These are phyloP conservation scores for Irpex lacteus DNA, from an alignment of 1,284 basidiomycete genomes.

Conservation along the genomic window DNA sequence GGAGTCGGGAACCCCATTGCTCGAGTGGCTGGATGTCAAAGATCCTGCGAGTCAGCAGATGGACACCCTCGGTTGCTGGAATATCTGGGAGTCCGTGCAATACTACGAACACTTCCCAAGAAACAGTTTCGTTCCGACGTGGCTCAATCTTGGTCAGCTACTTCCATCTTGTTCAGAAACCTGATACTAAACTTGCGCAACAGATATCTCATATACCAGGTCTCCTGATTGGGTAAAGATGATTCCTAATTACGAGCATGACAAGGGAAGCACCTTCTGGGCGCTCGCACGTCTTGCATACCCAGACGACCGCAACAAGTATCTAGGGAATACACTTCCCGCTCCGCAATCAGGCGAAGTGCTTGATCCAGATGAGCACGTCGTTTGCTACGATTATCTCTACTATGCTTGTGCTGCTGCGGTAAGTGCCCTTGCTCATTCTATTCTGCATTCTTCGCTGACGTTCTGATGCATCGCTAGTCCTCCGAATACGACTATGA, in stretches of 20 bases:
- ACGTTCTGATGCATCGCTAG: slow-evolving; percentile 19
- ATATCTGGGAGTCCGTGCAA: slow-evolving; percentile 55
- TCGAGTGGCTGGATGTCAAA: slow-evolving; percentile 44
- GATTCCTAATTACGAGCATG: slow-evolving; percentile 34
- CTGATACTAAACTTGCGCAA: not conserved
- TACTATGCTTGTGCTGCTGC: slow-evolving; percentile 43
- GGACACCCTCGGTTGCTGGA: slow-evolving; percentile 74
- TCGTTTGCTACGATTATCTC: slow-evolving; percentile 53
- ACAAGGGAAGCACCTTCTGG: slow-evolving; percentile 45
- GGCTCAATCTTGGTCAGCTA: slow-evolving; percentile 49
- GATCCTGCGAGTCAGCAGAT: slow-evolving; percentile 28
- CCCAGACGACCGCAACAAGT: slow-evolving; percentile 36
- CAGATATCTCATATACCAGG: slow-evolving; percentile 49
- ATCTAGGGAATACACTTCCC: slow-evolving; percentile 32
- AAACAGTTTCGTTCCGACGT: slow-evolving; percentile 38
- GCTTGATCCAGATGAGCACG: slow-evolving; percentile 47
- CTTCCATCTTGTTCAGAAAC: not conserved
- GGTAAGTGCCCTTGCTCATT: slow-evolving; percentile 20
- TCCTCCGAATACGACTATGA: slow-evolving; percentile 43
- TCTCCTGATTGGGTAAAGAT: slow-evolving; percentile 42
- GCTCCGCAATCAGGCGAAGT: slow-evolving; percentile 31
- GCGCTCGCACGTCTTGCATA: slow-evolving; percentile 43
- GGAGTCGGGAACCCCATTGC: slow-evolving; percentile 32
- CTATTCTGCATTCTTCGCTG: slow-evolving; percentile 1
- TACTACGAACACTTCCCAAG: slow-evolving; percentile 43